Conservation (phyloP, 805 yeast species). For the Metschnikowia noctiluminum region DNA sequence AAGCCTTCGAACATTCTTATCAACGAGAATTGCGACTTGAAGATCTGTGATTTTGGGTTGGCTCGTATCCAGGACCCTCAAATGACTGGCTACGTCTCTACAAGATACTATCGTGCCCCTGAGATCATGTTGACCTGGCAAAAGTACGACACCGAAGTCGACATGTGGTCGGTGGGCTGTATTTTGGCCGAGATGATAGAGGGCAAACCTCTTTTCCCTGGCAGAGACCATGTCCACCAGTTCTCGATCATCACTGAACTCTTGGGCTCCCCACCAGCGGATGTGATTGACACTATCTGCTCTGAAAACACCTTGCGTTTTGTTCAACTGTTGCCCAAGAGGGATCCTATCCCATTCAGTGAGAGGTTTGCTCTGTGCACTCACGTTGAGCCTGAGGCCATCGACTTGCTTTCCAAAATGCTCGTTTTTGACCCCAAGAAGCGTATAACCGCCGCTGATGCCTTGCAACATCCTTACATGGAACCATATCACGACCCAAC, state of each 20-base stretch:
- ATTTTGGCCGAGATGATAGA: slow-evolving; percentile 97
- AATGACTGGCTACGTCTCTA: slow-evolving; percentile 97
- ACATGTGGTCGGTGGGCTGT: slow-evolving; percentile 97
- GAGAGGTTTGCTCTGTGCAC: slow-evolving; percentile 68
- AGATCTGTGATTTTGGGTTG: slow-evolving; percentile 90
- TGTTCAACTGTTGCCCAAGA: slow-evolving; percentile 87
- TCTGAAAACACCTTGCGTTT: slow-evolving; percentile 92
- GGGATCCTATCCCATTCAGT: slow-evolving; percentile 86
- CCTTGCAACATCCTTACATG: slow-evolving; percentile 84
- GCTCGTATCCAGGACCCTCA: slow-evolving; percentile 98
- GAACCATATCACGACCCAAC: slow-evolving; percentile 96
- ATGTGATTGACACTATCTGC: slow-evolving; percentile 93
- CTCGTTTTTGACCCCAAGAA: slow-evolving; percentile 92
- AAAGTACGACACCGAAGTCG: slow-evolving; percentile 93
- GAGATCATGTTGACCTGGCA: slow-evolving; percentile 99
- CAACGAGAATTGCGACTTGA: slow-evolving; percentile 87
- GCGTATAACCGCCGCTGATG: slow-evolving; percentile 89
- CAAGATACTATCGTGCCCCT: slow-evolving; percentile 95
- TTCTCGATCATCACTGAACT: slow-evolving; percentile 95
- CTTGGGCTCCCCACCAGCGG: slow-evolving; percentile 93
- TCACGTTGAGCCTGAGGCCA: slow-evolving; percentile 51
- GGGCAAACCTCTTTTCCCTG: slow-evolving; percentile 96
- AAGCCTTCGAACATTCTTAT: slow-evolving; percentile 82
- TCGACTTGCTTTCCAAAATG: slow-evolving; percentile 85
- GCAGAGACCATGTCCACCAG: slow-evolving; percentile 97